A percentile compares a stretch with the other conserved stretches of the same genome.
These are phyloP conservation scores for Pseudogymnoascus sp. DNA, from an alignment of 2,329 filamentous ascomycete species.

Conservation along the genomic window DNA sequence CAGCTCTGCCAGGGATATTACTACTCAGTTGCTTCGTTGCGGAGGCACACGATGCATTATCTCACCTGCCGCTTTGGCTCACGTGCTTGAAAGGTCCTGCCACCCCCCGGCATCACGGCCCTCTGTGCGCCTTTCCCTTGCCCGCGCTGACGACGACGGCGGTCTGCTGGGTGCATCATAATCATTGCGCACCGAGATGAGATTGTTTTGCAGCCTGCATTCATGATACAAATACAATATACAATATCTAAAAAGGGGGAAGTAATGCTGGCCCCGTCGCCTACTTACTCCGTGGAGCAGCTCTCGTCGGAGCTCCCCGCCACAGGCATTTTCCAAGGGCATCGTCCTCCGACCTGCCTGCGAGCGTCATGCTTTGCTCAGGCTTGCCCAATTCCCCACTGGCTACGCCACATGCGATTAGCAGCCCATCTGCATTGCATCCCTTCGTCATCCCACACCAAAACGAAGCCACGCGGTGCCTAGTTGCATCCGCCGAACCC, in stretches of 20 bases:
- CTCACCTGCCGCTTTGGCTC: not conserved
- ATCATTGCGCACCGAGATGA: not conserved
- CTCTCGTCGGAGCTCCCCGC: not conserved
- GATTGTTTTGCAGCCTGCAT: not conserved
- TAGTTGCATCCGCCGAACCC: not conserved
- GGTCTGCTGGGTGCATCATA: not conserved
- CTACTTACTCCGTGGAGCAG: not conserved
- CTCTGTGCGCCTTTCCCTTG: not conserved
- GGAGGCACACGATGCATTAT: not conserved
- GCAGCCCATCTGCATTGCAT: not conserved
- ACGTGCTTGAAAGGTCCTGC: not conserved
- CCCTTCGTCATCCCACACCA: slow-evolving; percentile 1
- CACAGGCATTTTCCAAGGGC: not conserved
- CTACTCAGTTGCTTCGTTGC: too few relatives aligned
- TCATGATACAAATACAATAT: not conserved
- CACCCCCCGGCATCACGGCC: not conserved
- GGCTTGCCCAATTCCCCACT: not conserved
- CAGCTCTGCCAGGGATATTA: not conserved
- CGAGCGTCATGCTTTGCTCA: not conserved
- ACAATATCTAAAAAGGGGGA: not conserved
- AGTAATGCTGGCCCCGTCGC: not conserved
- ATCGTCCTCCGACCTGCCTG: not conserved
- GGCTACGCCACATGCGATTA: not conserved
- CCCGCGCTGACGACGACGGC: not conserved
- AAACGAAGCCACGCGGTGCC: not conserved